Percentiles rank a stretch among this genome's conserved stretches.
These are phyloP conservation scores for Aspergillus steynii DNA, from an alignment of 495 filamentous ascomycete genomes.

Conservation along the genomic window DNA sequence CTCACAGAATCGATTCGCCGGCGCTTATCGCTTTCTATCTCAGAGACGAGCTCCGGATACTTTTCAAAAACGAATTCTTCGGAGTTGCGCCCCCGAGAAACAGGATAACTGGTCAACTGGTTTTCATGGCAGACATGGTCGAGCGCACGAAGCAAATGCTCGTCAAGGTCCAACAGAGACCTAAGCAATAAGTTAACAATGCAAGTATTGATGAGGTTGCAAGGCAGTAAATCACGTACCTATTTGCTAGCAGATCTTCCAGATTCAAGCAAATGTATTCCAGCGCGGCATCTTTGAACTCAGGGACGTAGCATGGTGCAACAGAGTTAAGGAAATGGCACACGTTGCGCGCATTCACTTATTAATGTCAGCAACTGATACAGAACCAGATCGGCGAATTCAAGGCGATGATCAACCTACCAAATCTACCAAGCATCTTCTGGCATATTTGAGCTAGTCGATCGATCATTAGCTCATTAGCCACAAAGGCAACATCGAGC, in stretches of 20 bases:
- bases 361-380: constrained; percentile 22
- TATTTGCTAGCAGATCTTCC: constrained; percentile 86
- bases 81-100: constrained; percentile 71
- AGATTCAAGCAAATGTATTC: constrained; percentile 92
- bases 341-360: constrained; percentile 83
- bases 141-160: constrained; percentile 75
- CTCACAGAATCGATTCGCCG: constrained; percentile 59
- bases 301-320: constrained; percentile 73
- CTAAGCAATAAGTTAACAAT: constrained; percentile 34
- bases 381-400: not conserved
- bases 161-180: constrained; percentile 81
- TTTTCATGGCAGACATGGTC: constrained; percentile 78
- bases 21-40: constrained; percentile 53
- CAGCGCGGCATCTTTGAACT: constrained; percentile 84
- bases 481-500: constrained; percentile 87
- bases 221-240: constrained; percentile 41
- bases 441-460: constrained; percentile 88
- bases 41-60: constrained; percentile 63
- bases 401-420: constrained; percentile 34
- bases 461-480: constrained; percentile 95
- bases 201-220: constrained; percentile 1
- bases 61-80: constrained; percentile 68
- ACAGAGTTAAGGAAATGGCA: constrained; percentile 80
- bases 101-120: constrained; percentile 71
- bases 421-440: constrained; percentile 79